Conservation (phyloP, 768 basidiomycete species). For the Podaxis sp. region DNA sequence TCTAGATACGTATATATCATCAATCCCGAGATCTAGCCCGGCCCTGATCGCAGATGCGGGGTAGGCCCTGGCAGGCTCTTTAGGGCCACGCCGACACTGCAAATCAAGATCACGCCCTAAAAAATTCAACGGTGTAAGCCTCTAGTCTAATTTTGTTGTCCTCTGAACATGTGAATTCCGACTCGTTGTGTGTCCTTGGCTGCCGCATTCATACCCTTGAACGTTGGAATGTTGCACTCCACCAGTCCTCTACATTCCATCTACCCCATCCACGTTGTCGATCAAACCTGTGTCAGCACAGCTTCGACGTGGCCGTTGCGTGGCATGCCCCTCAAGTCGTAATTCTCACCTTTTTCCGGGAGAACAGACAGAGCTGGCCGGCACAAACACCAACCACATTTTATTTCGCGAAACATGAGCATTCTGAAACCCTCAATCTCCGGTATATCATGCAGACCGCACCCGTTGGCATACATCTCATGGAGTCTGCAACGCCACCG, state of each 20-base stretch:
- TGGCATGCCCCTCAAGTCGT: background rate
- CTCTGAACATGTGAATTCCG: background rate
- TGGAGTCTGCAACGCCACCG: background rate
- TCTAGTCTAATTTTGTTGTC: background rate
- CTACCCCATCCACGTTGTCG: background rate
- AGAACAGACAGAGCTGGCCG: background rate
- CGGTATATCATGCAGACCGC: background rate
- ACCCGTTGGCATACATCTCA: background rate
- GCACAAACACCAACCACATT: background rate
- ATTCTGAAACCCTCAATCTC: background rate
- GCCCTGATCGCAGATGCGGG: constrained; percentile 16
- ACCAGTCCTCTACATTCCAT: background rate
- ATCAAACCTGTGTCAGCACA: constrained; percentile 14
- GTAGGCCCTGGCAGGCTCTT: background rate
- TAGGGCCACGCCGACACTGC: constrained; percentile 5
- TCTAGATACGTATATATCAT: constrained; percentile 2
- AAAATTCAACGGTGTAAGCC: background rate
- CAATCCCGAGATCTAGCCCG: constrained; percentile 6
- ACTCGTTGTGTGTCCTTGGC: background rate
- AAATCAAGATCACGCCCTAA: constrained; percentile 7
- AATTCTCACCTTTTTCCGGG: constrained; percentile 8
- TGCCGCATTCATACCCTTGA: constrained; percentile 8
- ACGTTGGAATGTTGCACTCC: constrained; percentile 5
- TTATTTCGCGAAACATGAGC: background rate
- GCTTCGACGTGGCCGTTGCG: constrained; percentile 11